Evolutionary conservation across 148 eudicot genomes (phyloP).

Genomic region (Chenopodium suecicum): DNA sequence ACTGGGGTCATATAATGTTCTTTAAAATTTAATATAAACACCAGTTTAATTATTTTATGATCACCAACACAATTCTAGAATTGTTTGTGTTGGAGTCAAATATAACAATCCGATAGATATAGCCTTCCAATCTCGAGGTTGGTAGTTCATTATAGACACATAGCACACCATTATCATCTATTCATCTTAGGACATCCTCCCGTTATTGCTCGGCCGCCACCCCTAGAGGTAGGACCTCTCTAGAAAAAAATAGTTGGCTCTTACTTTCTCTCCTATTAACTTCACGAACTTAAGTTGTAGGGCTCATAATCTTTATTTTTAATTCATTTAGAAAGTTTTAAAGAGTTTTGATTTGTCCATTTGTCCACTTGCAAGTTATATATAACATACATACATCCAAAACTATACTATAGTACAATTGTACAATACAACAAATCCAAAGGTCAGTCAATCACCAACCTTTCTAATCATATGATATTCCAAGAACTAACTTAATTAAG

Average conservation of each 20-base stretch:
- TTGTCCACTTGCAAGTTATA: neutral
- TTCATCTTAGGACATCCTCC: neutral
- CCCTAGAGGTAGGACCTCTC: neutral
- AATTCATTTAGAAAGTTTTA: no score
- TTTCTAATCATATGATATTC: constrained; percentile 4
- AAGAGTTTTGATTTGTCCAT: neutral
- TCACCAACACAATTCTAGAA: no score
- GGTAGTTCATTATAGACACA: no score
- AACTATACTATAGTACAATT: neutral
- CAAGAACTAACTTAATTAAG: neutral
- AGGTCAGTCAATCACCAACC: constrained; percentile 12
- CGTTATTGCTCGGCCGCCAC: neutral
- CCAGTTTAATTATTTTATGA: no score
- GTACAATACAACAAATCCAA: neutral
- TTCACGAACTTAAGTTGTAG: neutral
- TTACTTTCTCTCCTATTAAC: constrained; percentile 6
- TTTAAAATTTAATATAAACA: no score
- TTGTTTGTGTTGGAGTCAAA: no score
- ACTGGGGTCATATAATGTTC: no score
- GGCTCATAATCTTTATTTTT: neutral
- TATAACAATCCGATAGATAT: no score
- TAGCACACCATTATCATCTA: no score
- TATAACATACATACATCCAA: neutral
- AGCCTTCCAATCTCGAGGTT: no score
- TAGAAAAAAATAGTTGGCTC: constrained; percentile 4